Conservation (phyloP, 306 rosid species). For the Ochetophila trinervis region DNA sequence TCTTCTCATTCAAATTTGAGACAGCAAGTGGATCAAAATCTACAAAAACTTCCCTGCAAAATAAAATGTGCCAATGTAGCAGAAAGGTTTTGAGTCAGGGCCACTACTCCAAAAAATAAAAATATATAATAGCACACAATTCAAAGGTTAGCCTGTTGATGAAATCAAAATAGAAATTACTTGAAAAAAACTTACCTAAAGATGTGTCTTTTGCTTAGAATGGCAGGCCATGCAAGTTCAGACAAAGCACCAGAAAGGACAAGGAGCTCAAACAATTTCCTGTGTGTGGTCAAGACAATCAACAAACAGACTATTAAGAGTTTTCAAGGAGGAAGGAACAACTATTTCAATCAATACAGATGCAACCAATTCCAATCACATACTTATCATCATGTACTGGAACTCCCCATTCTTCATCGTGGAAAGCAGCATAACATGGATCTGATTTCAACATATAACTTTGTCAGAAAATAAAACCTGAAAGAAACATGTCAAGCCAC, state of each 20-base stretch:
- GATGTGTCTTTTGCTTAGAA: slow-evolving; percentile 67
- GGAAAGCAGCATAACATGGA: slow-evolving; percentile 61
- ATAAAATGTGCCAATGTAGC: slow-evolving; percentile 26
- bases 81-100: background rate
- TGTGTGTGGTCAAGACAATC: slow-evolving; percentile 35
- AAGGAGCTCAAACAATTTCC: slow-evolving; percentile 83
- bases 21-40: slow-evolving; percentile 67
- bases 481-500: slow-evolving; percentile 7
- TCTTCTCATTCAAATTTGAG: slow-evolving; percentile 67
- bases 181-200: slow-evolving; percentile 51
- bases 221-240: slow-evolving; percentile 80
- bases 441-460: slow-evolving; percentile 47
- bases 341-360: slow-evolving; percentile 18
- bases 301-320: slow-evolving; percentile 20
- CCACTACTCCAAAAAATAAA: slow-evolving; percentile 10
- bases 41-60: slow-evolving; percentile 73
- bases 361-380: slow-evolving; percentile 23
- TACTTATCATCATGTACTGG: slow-evolving; percentile 83
- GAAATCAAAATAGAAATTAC: slow-evolving; percentile 9
- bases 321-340: background rate
- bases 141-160: slow-evolving; percentile 15
- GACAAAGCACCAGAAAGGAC: slow-evolving; percentile 71
- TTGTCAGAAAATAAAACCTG: slow-evolving; percentile 28
- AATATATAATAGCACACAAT: background rate
- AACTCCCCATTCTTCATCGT: slow-evolving; percentile 88